Evolutionary conservation across 1,284 basidiomycete species (phyloP).

Genomic region (Meira miltonrushii): DNA sequence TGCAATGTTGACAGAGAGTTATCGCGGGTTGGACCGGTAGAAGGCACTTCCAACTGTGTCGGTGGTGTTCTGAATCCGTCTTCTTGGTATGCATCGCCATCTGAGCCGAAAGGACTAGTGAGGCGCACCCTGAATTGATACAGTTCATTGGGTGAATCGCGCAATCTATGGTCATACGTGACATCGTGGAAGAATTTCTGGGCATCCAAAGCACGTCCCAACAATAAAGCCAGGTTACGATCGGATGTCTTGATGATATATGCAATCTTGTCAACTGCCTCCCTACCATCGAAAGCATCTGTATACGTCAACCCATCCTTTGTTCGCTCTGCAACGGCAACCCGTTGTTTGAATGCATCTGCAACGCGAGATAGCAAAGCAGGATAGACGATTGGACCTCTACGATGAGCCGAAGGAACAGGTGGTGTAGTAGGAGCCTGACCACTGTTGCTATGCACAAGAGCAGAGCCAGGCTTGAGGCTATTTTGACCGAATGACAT

Average conservation of each 20-base stretch:
- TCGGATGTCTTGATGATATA: constrained; percentile 98
- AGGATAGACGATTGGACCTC: constrained; percentile 69
- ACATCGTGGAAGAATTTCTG: constrained; percentile 99
- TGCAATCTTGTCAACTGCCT: constrained; percentile 91
- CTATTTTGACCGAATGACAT: constrained; percentile 7
- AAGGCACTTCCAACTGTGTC: background rate
- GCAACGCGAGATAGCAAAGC: constrained; percentile 90
- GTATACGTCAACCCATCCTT: constrained; percentile 96
- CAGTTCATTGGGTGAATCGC: constrained; percentile 81
- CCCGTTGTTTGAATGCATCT: constrained; percentile 80
- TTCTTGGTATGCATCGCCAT: constrained; percentile 13
- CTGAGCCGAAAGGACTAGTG: constrained; percentile 15
- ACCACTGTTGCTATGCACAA: constrained; percentile 25
- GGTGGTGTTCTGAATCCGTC: constrained; percentile 18
- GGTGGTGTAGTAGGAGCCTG: constrained; percentile 7
- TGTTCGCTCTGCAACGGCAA: constrained; percentile 70
- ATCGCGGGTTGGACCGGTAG: constrained; percentile 14
- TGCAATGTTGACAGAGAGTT: constrained; percentile 37
- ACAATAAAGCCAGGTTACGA: constrained; percentile 84
- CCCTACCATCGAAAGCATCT: constrained; percentile 90
- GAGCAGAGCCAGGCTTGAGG: constrained; percentile 6
- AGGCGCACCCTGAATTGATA: constrained; percentile 72
- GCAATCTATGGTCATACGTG: constrained; percentile 90
- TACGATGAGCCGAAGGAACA: constrained; percentile 14
- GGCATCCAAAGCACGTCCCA: constrained; percentile 89